These are phyloP conservation scores for Phylloporus sp. DNA, from an alignment of 768 basidiomycete genomes.

Conservation along the genomic window DNA sequence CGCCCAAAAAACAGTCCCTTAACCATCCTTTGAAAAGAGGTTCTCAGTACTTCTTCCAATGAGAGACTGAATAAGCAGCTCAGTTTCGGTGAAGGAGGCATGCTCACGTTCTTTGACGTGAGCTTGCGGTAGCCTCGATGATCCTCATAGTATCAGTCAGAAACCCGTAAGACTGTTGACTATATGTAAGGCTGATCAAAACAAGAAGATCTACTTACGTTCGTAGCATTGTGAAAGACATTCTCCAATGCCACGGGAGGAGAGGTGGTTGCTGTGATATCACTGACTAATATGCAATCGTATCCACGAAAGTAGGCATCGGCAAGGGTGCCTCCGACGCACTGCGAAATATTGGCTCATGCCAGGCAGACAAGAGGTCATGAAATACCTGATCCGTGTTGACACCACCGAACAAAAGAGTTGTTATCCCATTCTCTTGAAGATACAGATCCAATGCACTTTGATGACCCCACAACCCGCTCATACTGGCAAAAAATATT, in stretches of 20 bases:
- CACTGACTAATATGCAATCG: conserved; percentile 55
- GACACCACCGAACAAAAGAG: conserved; percentile 60
- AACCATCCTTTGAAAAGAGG: no score
- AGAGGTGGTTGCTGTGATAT: conserved; percentile 61
- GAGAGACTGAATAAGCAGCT: no score
- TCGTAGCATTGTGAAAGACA: conserved; percentile 52
- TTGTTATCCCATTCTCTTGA: conserved; percentile 58
- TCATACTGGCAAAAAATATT: conserved; percentile 42
- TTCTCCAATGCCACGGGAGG: conserved; percentile 55
- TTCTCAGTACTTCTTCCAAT: no score
- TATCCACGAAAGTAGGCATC: conserved; percentile 66
- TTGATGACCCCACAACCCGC: conserved; percentile 63
- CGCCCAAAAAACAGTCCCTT: no score
- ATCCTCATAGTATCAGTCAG: conserved; percentile 37
- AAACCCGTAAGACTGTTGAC: conserved; percentile 48
- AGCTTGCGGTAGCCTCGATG: conserved; percentile 12
- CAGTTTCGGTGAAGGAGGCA: no score
- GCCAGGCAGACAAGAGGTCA: neutral
- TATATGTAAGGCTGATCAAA: neutral
- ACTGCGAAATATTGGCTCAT: conserved; percentile 33
- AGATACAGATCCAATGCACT: conserved; percentile 60
- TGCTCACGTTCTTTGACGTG: neutral
- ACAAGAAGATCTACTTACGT: conserved; percentile 36
- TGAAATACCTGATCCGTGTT: conserved; percentile 58
- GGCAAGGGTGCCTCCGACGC: conserved; percentile 59